Percentiles rank a stretch among this genome's conserved stretches.
These are phyloP conservation scores for Hibiscus mutabilis DNA, from an alignment of 345 rosid genomes.

Conservation along the genomic window DNA sequence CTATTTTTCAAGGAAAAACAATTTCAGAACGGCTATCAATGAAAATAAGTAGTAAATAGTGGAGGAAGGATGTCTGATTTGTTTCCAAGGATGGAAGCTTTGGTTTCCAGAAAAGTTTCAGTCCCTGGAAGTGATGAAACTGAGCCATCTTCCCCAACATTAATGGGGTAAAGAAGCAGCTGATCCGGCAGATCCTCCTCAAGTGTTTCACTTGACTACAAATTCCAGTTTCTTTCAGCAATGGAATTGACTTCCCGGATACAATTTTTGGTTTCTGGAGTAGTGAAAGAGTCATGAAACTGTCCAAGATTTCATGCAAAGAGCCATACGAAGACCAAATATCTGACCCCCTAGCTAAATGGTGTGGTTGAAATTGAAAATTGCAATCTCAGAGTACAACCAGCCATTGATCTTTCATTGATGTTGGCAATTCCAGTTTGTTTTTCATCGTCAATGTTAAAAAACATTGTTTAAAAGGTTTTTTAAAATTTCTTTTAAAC, in stretches of 20 bases:
- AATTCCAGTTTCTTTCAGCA: constrained; percentile 40
- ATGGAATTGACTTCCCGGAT: constrained; percentile 23
- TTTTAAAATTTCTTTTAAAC: too few relatives aligned
- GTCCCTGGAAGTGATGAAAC: constrained; percentile 31
- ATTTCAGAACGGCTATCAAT: too few relatives aligned
- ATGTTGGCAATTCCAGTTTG: too few relatives aligned
- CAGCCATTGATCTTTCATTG: too few relatives aligned
- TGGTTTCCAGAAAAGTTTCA: constrained; percentile 60
- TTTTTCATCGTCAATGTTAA: too few relatives aligned
- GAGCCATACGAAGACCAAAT: constrained; percentile 59
- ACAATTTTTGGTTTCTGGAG: constrained; percentile 40
- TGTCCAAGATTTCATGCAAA: constrained; percentile 48
- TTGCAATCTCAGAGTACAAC: too few relatives aligned
- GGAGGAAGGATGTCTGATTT: constrained; percentile 45
- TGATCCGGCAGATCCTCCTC: constrained; percentile 34
- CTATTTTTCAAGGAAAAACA: too few relatives aligned
- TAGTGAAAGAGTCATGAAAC: neutral
- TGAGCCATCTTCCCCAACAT: constrained; percentile 29
- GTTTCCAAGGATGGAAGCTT: constrained; percentile 48
- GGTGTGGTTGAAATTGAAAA: too few relatives aligned
- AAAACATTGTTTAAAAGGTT: too few relatives aligned
- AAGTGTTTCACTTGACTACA: constrained; percentile 22
- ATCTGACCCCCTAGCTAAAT: too few relatives aligned
- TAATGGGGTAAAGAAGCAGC: constrained; percentile 58
- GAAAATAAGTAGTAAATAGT: constrained; percentile 48